Conservation (phyloP, 2,329 filamentous ascomycete genomes). For the Pezicula rhizophila region DNA sequence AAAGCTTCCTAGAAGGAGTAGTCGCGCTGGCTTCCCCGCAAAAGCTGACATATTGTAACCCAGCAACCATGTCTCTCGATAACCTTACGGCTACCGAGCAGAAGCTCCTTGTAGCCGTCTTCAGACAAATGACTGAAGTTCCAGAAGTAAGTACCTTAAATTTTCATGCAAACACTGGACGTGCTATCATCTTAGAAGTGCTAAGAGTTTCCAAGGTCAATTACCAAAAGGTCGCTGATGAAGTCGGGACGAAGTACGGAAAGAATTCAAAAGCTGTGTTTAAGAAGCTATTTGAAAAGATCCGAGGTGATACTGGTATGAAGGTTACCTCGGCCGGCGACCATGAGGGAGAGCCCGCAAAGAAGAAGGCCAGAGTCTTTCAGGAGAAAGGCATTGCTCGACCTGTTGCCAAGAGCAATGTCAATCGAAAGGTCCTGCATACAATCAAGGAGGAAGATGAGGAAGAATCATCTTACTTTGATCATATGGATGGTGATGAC, state of each 20-base stretch:
- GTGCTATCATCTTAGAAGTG: too few relatives aligned
- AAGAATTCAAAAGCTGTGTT: neutral
- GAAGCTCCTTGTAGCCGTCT: neutral
- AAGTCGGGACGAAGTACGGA: neutral
- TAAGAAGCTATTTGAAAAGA: too few relatives aligned
- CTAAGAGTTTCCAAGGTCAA: neutral
- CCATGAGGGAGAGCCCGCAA: too few relatives aligned
- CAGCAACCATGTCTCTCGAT: neutral
- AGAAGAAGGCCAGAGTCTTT: too few relatives aligned
- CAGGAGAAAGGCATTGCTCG: too few relatives aligned
- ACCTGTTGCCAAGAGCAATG: too few relatives aligned
- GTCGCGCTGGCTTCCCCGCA: too few relatives aligned
- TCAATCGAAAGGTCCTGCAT: neutral
- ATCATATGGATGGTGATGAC: neutral
- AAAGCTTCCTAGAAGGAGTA: too few relatives aligned
- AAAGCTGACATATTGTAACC: too few relatives aligned
- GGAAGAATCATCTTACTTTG: neutral
- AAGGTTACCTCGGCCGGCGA: too few relatives aligned
- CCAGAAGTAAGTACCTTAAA: conserved; percentile 1
- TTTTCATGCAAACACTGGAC: neutral
- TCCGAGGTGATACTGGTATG: too few relatives aligned
- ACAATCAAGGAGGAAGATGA: neutral
- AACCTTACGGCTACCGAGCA: neutral
- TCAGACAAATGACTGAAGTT: conserved; percentile 1
- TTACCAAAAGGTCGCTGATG: neutral